phyloP scores from a whole-genome alignment of 2,329 filamentous ascomycete genomes.

The Cladosporium sp. region DNA sequence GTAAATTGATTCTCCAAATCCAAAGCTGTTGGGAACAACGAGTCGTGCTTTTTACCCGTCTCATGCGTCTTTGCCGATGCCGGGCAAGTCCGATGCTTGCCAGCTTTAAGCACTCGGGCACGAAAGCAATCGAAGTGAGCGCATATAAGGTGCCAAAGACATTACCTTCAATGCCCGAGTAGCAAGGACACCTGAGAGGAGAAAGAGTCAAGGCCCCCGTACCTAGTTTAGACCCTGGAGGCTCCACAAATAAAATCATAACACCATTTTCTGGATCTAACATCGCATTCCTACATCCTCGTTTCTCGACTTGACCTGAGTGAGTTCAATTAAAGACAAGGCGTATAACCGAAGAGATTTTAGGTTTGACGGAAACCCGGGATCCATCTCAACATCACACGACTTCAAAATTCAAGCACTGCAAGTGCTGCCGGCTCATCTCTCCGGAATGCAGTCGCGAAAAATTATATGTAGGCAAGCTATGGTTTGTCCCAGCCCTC shows the following conservation, averaged over 20 bases:
- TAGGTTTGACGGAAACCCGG: not conserved
- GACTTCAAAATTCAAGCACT: not conserved
- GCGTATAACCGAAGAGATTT: no score
- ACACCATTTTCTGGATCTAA: not conserved
- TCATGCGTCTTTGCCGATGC: not conserved
- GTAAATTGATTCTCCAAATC: not conserved
- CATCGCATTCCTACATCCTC: no score
- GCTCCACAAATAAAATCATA: not conserved
- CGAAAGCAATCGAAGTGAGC: not conserved
- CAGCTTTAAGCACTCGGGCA: not conserved
- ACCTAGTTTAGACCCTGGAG: not conserved
- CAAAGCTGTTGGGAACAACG: not conserved
- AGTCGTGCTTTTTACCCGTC: not conserved
- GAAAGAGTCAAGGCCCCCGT: not conserved
- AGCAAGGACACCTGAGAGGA: not conserved
- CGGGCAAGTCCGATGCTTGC: not conserved
- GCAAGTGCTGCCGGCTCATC: not conserved
- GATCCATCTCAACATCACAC: not conserved
- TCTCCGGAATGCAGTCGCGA: constrained; percentile 12
- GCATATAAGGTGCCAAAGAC: not conserved
- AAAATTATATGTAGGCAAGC: constrained; percentile 43
- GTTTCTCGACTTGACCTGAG: no score
- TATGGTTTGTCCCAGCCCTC: constrained; percentile 92
- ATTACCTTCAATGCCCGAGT: not conserved
- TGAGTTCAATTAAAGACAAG: no score